phyloP scores from a whole-genome alignment of 306 rosid genomes.

The Cucurbita maxima region DNA sequence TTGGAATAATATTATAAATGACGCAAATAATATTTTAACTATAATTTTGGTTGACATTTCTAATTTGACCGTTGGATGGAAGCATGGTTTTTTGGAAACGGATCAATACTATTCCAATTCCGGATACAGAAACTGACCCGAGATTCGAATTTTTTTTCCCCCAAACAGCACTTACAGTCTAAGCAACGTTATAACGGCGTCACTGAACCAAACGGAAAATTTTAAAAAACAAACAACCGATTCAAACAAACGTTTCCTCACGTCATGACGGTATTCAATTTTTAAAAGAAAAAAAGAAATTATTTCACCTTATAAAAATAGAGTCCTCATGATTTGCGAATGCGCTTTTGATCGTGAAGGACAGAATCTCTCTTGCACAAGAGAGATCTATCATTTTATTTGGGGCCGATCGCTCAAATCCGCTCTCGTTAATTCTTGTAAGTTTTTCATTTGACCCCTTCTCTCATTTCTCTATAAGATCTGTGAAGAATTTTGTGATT shows the following conservation, averaged over 20 bases:
- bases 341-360: not conserved
- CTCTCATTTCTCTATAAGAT: slow-evolving; percentile 1
- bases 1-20: no score
- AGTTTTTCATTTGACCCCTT: not conserved
- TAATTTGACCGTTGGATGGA: not conserved
- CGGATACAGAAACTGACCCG: not conserved
- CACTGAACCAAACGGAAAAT: not conserved
- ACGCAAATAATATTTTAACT: no score
- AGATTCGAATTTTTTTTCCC: not conserved
- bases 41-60: not conserved
- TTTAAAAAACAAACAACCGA: not conserved
- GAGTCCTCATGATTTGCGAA: not conserved
- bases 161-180: not conserved
- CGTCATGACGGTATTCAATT: not conserved
- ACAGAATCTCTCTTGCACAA: slow-evolving; percentile 1
- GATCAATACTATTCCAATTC: not conserved
- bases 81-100: not conserved
- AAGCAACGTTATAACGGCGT: slow-evolving; percentile 11
- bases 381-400: slow-evolving; percentile 4
- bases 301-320: not conserved
- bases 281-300: no score
- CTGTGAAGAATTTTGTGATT: not conserved
- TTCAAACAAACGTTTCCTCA: not conserved
- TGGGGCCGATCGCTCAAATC: slow-evolving; percentile 3
- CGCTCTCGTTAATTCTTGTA: not conserved